Evolutionary conservation across 2,329 filamentous ascomycete genomes (phyloP), one percentile per base, ranked within the genome.

Genomic region (Colletotrichum navitas): DNA sequence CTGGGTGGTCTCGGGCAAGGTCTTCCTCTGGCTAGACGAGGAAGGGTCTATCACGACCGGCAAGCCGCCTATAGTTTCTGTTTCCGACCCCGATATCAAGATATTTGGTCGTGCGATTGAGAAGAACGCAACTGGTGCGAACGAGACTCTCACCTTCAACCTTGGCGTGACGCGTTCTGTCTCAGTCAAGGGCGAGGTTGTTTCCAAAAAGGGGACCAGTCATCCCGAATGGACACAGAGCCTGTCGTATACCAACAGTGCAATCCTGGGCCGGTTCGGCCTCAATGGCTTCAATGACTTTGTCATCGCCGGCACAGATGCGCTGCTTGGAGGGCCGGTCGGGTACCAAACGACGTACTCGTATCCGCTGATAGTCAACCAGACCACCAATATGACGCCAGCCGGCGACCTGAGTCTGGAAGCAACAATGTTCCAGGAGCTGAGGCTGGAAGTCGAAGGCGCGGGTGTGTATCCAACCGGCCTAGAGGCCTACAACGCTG

Each of bases 1-100:
- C 76, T 96, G 93, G 94, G 87, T 92, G 21, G 87, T 96, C 3
- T 92, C 91, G 0, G 93, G 92, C 49, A 96, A 95, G 79, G 84
- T 95, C 14, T 95, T 96, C 78, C 75, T 94, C n/a, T 96, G 93
- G 89, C 84, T 91, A 0, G 90, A 91, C 75, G 78, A 81, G 2
- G 77, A 79, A 8, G 81, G 79, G 11, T 85, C 84, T 24, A 78
- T 89, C 64, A 90, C 89, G 0, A 90, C 85, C 1, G 88, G 87
- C 16, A 78, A 76, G 1, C 56, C 77, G 14, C 83, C 83, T 1
- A 77, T 47, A 1, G 73, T 84, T 18, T 64, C 75, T 6, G 74
- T 70, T 52, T 75, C 68, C 49, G 80, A 69, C 1, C 88, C 90
- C 0, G 77, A 76, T 3, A 85, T 92, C 68, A 72, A 78, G 1